Conservation (phyloP, 371 early-diverging fungal genomes). For the Parasitella parasitica region DNA sequence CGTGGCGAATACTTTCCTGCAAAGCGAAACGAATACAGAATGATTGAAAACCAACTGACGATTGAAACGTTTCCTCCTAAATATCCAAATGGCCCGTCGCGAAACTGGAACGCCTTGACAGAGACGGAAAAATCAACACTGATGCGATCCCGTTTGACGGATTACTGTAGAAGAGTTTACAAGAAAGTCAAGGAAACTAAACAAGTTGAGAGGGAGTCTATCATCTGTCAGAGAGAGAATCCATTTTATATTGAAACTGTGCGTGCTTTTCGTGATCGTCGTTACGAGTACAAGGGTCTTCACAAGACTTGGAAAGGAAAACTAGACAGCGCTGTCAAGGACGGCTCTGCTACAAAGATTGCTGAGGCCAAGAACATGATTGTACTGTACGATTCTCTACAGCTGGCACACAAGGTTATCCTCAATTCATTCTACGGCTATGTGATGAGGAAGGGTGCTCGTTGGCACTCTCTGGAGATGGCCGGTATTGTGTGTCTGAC, state of each 20-base stretch:
- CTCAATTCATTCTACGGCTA: constrained; percentile 99
- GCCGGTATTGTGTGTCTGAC: constrained; percentile 99
- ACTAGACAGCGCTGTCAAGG: constrained; percentile 66
- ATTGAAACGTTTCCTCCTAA: constrained; percentile 78
- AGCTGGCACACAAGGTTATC: constrained; percentile 99
- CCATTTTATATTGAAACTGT: constrained; percentile 99
- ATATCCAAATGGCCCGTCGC: constrained; percentile 44
- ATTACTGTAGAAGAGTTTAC: constrained; percentile 93
- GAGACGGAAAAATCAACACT: constrained; percentile 68
- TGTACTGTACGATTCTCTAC: constrained; percentile 96
- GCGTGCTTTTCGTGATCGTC: constrained; percentile 95
- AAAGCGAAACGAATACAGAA: constrained; percentile 86
- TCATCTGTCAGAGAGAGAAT: constrained; percentile 98
- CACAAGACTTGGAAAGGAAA: constrained; percentile 91
- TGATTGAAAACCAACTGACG: constrained; percentile 87
- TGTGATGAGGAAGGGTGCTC: constrained; percentile 99
- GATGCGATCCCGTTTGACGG: constrained; percentile 81
- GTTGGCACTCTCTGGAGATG: constrained; percentile 99
- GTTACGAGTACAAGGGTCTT: constrained; percentile 97
- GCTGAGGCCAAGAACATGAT: constrained; percentile 94
- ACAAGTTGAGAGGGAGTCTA: constrained; percentile 79
- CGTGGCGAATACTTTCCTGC: constrained; percentile 97
- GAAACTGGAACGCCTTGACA: constrained; percentile 72
- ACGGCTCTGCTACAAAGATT: constrained; percentile 70
- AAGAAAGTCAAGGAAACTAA: constrained; percentile 79